These are phyloP conservation scores for Quillaja saponaria DNA, from an alignment of 306 rosid genomes.

Conservation along the genomic window DNA sequence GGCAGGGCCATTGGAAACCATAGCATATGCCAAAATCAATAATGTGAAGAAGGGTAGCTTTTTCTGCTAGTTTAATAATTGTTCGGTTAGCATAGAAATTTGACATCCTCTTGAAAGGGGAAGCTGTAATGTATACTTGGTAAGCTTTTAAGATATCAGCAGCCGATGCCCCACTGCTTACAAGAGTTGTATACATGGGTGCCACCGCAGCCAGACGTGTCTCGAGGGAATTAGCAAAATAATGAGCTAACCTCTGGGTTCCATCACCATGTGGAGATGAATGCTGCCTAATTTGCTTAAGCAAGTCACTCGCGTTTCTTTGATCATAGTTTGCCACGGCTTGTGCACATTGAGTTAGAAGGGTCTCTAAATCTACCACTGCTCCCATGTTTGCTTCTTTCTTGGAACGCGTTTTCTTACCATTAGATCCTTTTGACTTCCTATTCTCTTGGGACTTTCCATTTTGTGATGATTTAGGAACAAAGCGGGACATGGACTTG, in stretches of 20 bases:
- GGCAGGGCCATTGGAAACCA: slow-evolving; percentile 85
- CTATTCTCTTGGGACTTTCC: slow-evolving; percentile 1
- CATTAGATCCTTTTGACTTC: slow-evolving; percentile 39
- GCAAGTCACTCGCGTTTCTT: slow-evolving; percentile 53
- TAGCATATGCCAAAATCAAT: slow-evolving; percentile 76
- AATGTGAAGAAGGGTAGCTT: slow-evolving; percentile 53
- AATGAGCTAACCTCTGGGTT: slow-evolving; percentile 64
- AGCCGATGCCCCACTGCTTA: slow-evolving; percentile 32
- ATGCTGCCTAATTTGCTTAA: slow-evolving; percentile 60
- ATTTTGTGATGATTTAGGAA: slow-evolving; percentile 18
- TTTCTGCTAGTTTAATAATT: slow-evolving; percentile 33
- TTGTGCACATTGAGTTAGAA: slow-evolving; percentile 74
- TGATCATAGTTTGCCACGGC: slow-evolving; percentile 64
- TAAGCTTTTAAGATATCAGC: slow-evolving; percentile 64
- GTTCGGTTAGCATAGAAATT: slow-evolving; percentile 42
- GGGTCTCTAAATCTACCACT: slow-evolving; percentile 59
- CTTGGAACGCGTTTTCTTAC: slow-evolving; percentile 38
- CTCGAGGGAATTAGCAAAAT: slow-evolving; percentile 66
- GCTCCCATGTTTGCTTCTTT: slow-evolving; percentile 26
- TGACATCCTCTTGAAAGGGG: slow-evolving; percentile 64
- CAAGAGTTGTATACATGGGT: slow-evolving; percentile 32
- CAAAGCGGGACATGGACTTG: slow-evolving; percentile 15
- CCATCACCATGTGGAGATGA: slow-evolving; percentile 67
- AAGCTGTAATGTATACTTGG: slow-evolving; percentile 44
- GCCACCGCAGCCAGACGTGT: slow-evolving; percentile 52